phyloP scores from a whole-genome alignment of 495 filamentous ascomycete species.

The Talaromyces adpressus region DNA sequence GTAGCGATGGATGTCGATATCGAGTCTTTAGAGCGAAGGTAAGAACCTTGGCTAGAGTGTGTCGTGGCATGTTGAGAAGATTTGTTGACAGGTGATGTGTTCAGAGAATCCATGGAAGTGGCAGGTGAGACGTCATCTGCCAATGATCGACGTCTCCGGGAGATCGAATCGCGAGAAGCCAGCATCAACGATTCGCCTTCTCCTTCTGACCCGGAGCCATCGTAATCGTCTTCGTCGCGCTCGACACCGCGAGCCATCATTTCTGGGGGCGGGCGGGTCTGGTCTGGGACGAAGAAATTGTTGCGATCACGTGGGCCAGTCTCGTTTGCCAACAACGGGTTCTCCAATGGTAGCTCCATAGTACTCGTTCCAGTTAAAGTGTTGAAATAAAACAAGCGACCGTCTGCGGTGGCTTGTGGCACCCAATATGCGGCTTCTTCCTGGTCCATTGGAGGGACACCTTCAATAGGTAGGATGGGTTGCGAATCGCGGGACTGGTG shows the following conservation, averaged over 20 bases:
- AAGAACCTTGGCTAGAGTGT: neutral
- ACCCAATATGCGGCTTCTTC: slow-evolving; percentile 97
- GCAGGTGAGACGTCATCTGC: slow-evolving; percentile 77
- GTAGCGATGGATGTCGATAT: slow-evolving; percentile 36
- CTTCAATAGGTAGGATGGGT: slow-evolving; percentile 60
- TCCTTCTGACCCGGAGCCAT: slow-evolving; percentile 79
- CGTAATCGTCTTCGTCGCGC: slow-evolving; percentile 77
- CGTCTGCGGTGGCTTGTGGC: slow-evolving; percentile 91
- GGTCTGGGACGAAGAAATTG: slow-evolving; percentile 80
- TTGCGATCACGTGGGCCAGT: slow-evolving; percentile 79
- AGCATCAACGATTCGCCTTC: slow-evolving; percentile 62
- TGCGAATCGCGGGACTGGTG: slow-evolving; percentile 48
- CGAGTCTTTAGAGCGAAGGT: neutral
- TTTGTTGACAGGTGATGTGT: slow-evolving; percentile 48
- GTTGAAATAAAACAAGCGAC: slow-evolving; percentile 95
- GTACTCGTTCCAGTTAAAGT: slow-evolving; percentile 89
- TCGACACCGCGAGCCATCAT: slow-evolving; percentile 80
- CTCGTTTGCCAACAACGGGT: slow-evolving; percentile 73
- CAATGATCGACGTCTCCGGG: slow-evolving; percentile 56
- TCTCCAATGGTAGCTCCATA: slow-evolving; percentile 89
- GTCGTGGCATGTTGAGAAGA: neutral
- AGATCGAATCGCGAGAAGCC: slow-evolving; percentile 50
- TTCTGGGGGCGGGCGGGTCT: slow-evolving; percentile 87
- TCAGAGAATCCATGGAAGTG: slow-evolving; percentile 87
- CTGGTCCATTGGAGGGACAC: slow-evolving; percentile 54